phyloP scores from a whole-genome alignment of 2,329 filamentous ascomycete genomes.

The Trichoderma brevicompactum region DNA sequence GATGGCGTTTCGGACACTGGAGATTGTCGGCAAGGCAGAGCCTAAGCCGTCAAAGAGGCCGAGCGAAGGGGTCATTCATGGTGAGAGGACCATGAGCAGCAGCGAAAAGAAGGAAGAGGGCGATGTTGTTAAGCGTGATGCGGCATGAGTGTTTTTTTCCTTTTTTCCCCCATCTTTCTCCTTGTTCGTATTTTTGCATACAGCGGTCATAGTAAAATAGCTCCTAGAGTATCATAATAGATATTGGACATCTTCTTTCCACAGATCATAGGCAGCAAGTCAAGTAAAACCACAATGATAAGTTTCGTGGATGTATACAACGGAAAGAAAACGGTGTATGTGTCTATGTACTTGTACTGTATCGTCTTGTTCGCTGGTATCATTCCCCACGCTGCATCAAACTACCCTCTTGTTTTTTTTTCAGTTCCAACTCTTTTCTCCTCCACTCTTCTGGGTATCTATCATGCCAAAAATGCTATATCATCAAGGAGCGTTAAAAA shows the following conservation, averaged over 20 bases:
- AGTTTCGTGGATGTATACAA: no score
- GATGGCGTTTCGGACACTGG: constrained; percentile 55
- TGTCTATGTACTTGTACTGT: no score
- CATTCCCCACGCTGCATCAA: background rate
- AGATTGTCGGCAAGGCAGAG: constrained; percentile 53
- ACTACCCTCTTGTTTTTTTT: no score
- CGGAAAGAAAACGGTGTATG: background rate
- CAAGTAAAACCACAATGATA: background rate
- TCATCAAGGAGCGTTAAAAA: constrained; percentile 23
- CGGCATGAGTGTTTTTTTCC: background rate
- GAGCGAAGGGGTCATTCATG: background rate
- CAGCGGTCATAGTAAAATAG: background rate
- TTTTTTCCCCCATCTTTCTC: background rate
- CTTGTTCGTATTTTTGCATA: background rate
- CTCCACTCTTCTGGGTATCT: constrained; percentile 21
- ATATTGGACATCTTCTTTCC: no score
- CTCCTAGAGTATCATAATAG: background rate
- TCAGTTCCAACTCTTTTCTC: background rate
- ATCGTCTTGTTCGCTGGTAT: background rate
- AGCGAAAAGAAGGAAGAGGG: background rate
- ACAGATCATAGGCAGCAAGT: background rate
- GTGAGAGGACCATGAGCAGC: background rate
- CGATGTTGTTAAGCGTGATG: background rate
- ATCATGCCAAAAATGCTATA: constrained; percentile 24
- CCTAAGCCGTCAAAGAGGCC: constrained; percentile 26